Conservation (phyloP, 345 rosid species). For the Moricandia moricandioides region DNA sequence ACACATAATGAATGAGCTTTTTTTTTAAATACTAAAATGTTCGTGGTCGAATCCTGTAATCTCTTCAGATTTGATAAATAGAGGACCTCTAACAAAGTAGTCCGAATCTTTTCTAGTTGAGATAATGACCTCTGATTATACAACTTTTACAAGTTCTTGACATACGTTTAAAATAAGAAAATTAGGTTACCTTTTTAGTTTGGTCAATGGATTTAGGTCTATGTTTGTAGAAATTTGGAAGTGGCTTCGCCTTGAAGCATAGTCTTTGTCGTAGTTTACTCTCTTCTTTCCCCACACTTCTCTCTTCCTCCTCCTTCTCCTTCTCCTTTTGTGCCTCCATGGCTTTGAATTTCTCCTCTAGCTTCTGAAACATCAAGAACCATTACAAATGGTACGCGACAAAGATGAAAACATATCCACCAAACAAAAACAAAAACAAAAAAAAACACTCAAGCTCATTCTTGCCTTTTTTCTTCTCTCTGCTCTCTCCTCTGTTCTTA, state of each 20-base stretch:
- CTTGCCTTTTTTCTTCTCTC: conserved; percentile 79
- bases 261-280: conserved; percentile 58
- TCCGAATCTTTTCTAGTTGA: no score
- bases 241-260: conserved; percentile 93
- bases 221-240: conserved; percentile 80
- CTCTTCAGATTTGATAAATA: no score
- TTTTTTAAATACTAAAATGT: neutral
- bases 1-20: neutral
- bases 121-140: no score
- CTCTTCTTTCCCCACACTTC: conserved; percentile 63
- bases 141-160: neutral
- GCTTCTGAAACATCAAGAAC: conserved; percentile 44
- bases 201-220: conserved; percentile 41
- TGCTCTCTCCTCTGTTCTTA: conserved; percentile 83
- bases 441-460: neutral
- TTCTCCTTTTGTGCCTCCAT: conserved; percentile 40
- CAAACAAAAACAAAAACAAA: no score
- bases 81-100: no score
- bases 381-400: neutral
- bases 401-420: neutral
- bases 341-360: conserved; percentile 76
- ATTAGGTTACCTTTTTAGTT: conserved; percentile 48
- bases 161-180: neutral
- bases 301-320: conserved; percentile 40
- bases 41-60: no score